Evolutionary conservation across 768 basidiomycete species (phyloP).

Genomic region (Asterophora parasitica): DNA sequence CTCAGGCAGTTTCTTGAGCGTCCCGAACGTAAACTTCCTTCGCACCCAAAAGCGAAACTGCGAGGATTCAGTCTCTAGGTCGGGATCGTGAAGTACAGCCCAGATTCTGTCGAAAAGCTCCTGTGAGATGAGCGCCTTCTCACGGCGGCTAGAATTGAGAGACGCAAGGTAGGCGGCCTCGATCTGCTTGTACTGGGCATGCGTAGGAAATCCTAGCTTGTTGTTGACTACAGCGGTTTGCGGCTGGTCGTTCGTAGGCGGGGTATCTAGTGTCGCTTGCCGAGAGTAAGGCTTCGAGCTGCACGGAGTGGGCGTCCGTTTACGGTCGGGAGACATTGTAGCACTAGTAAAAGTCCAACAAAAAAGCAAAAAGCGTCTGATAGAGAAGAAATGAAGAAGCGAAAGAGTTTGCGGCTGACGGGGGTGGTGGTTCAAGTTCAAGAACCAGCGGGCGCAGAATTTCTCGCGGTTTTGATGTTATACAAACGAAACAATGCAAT

Average conservation of each 20-base stretch:
- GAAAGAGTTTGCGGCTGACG: neutral
- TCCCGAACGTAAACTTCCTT: conserved; percentile 66
- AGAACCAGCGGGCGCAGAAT: too few species aligned
- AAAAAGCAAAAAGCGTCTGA: neutral
- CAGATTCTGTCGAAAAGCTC: conserved; percentile 68
- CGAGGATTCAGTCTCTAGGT: conserved; percentile 43
- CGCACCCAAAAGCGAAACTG: conserved; percentile 83
- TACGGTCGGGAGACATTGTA: conserved; percentile 31
- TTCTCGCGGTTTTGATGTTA: too few species aligned
- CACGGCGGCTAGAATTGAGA: conserved; percentile 48
- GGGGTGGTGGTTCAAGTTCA: neutral
- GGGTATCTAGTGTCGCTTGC: conserved; percentile 15
- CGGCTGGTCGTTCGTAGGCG: conserved; percentile 7
- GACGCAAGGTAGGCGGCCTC: conserved; percentile 54
- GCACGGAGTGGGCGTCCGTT: conserved; percentile 20
- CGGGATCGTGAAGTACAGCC: conserved; percentile 56
- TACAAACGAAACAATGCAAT: too few species aligned
- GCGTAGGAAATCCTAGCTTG: conserved; percentile 54
- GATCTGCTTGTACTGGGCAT: conserved; percentile 53
- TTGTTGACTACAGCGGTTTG: conserved; percentile 10
- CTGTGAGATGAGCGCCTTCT: conserved; percentile 72
- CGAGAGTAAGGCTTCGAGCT: conserved; percentile 33
- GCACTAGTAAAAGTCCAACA: conserved; percentile 3
- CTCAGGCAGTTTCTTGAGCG: conserved; percentile 17
- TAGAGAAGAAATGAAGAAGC: neutral